These are phyloP conservation scores for Odonthalia washingtoniensis DNA, from an alignment of 31 red algal genomes.

Conservation along the genomic window DNA sequence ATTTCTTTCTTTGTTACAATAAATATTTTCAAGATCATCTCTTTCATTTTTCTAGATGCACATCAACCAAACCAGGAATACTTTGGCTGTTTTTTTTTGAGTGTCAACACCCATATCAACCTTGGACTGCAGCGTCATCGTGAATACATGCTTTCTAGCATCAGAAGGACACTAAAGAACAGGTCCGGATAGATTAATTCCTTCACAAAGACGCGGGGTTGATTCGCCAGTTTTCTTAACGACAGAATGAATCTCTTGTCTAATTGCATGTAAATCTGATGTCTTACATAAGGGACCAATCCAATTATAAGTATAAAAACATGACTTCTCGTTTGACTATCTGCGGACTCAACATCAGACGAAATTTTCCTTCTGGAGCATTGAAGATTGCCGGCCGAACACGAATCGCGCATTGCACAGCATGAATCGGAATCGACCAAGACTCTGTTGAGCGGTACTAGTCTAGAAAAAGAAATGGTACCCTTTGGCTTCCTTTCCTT, in stretches of 20 bases:
- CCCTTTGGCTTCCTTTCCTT: too few species aligned
- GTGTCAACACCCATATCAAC: slow-evolving; percentile 44
- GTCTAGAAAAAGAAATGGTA: too few species aligned
- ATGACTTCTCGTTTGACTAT: slow-evolving; percentile 20
- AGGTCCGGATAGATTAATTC: slow-evolving; percentile 23
- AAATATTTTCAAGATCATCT: too few species aligned
- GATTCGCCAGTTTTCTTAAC: not conserved
- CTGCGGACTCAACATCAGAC: not conserved
- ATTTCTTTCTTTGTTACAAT: too few species aligned
- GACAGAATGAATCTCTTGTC: slow-evolving; percentile 17
- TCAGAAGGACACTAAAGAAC: slow-evolving; percentile 62
- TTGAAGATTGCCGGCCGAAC: slow-evolving; percentile 77
- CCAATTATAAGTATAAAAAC: slow-evolving; percentile 72
- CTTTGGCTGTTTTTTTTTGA: not conserved
- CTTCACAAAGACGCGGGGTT: not conserved
- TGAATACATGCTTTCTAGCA: slow-evolving; percentile 48
- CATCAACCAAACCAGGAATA: not conserved
- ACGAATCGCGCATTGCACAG: slow-evolving; percentile 67
- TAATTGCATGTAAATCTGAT: slow-evolving; percentile 40
- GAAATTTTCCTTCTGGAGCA: too few species aligned
- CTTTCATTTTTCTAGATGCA: too few species aligned
- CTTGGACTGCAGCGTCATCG: slow-evolving; percentile 64
- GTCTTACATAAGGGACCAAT: slow-evolving; percentile 74
- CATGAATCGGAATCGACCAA: slow-evolving; percentile 78
- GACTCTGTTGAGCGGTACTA: slow-evolving; percentile 45